These are phyloP conservation scores for Chimonanthus praecox DNA, from an alignment of 164 flowering plant species.

Conservation along the genomic window DNA sequence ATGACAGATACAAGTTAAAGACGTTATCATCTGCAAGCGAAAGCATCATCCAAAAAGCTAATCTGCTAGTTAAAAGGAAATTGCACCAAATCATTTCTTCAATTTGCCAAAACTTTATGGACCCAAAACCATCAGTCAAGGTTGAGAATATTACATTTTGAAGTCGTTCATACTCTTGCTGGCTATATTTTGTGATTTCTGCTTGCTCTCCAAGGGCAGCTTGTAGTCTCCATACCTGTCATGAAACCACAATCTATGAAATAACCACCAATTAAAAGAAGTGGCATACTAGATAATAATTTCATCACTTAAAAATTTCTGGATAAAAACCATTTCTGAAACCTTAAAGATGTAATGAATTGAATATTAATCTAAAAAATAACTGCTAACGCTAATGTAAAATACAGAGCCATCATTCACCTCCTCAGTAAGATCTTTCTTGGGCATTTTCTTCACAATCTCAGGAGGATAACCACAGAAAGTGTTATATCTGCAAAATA, in stretches of 20 bases:
- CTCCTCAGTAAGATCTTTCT: constrained; percentile 80
- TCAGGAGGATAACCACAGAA: constrained; percentile 63
- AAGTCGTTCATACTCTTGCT: constrained; percentile 84
- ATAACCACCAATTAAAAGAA: not conserved
- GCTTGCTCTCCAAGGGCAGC: constrained; percentile 84
- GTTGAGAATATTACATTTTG: constrained; percentile 58
- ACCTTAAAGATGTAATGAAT: not conserved
- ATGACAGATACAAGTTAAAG: too few species aligned
- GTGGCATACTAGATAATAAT: constrained; percentile 1
- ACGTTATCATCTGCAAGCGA: too few species aligned
- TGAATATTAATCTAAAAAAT: not conserved
- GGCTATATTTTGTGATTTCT: constrained; percentile 85
- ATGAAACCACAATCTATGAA: not conserved
- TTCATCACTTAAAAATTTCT: not conserved
- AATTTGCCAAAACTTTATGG: too few species aligned
- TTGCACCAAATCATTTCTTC: too few species aligned
- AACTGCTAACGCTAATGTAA: not conserved
- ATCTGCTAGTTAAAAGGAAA: too few species aligned
- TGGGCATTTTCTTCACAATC: constrained; percentile 70
- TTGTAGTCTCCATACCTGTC: constrained; percentile 70
- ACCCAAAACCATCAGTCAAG: constrained; percentile 6
- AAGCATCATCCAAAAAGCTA: too few species aligned
- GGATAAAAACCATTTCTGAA: not conserved
- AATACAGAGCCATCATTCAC: constrained; percentile 16
- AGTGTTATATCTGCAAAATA: constrained; percentile 49